Base-by-base conservation (phyloP, 140 eudicot species). In the Eryngium alpinum region DNA sequence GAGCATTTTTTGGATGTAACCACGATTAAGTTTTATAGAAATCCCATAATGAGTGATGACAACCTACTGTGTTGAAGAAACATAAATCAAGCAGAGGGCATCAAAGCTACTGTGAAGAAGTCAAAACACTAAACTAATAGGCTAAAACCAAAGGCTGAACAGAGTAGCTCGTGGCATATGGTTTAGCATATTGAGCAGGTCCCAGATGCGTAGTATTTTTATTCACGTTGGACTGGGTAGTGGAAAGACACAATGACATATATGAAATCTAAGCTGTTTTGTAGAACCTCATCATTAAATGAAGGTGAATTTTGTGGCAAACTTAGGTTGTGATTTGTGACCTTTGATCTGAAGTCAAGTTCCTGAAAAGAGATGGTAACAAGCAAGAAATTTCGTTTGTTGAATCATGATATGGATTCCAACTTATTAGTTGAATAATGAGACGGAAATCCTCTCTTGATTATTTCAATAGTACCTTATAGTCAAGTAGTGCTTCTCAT, bases 371-470 rank as follows among this genome's bases (percentile, higher is more conserved):
- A 78, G 80, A 83, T 88, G 85, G 77, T 46, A 75, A 82, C 33
- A 72, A 84, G 25, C 76, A 84, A 80, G 81, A 87, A 80, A 73
- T 78, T 77, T 85, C 80, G 77, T 56, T 71, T 79, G 91, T 85
- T 89, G 94, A 84, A 84, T 73, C 81, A 75, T 92, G 97, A 92
- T 90, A 72, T 84, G 97, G 91, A 92, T 82, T 84, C 90, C 93
- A 90, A 89, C 92, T 89, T 84, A 60, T 73, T 84, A 90, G 92
- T 89, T 90, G 95, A 87, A 73, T 72, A 82, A 83, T 85, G 90
- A 87, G 90, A 84, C 72, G 89, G 87, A 87, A 79, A 84, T 81
- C 85, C 79, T 88, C 89, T 81, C 83, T 79, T 50, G 29, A 65
- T 84, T 85, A 73, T 84, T 82, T 66, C 29, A 73, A 73, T 83